Percentiles rank a stretch among this genome's conserved stretches.
phyloP scores from a whole-genome alignment of 345 rosid genomes.

The Eucalyptus cloeziana region DNA sequence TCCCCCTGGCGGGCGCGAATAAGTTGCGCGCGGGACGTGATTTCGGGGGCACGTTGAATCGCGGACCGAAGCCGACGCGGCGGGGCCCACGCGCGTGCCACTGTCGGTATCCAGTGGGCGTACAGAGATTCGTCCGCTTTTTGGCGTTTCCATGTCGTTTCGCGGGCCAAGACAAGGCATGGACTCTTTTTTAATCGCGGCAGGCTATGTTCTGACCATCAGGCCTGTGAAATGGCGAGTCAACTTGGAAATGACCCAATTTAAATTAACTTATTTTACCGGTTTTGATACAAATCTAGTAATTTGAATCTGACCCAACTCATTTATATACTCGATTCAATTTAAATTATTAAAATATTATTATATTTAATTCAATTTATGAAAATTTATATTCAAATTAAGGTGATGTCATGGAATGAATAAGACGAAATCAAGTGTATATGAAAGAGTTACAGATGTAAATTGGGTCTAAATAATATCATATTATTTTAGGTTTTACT shows the following conservation, averaged over 20 bases:
- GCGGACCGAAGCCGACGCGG: neutral
- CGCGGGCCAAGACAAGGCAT: neutral
- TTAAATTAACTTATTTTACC: neutral
- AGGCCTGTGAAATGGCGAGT: neutral
- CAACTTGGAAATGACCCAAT: neutral
- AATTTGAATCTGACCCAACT: neutral
- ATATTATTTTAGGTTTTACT: too few species aligned
- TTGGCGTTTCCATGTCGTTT: neutral
- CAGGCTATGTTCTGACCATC: neutral
- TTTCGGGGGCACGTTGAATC: neutral
- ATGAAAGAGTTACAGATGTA: accelerated
- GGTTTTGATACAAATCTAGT: neutral
- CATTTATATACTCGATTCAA: neutral
- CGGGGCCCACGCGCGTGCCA: neutral
- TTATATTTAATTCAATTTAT: too few species aligned
- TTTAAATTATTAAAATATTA: too few species aligned
- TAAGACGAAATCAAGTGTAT: too few species aligned
- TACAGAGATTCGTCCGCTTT: neutral
- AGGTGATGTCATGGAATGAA: accelerated
- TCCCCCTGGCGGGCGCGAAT: neutral
- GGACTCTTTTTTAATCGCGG: neutral
- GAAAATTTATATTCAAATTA: too few species aligned
- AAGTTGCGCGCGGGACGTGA: neutral
- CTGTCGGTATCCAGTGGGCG: neutral
- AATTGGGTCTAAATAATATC: accelerated